Evolutionary conservation across 371 early-diverging fungal species (phyloP).

Genomic region (Chytridiales sp.): DNA sequence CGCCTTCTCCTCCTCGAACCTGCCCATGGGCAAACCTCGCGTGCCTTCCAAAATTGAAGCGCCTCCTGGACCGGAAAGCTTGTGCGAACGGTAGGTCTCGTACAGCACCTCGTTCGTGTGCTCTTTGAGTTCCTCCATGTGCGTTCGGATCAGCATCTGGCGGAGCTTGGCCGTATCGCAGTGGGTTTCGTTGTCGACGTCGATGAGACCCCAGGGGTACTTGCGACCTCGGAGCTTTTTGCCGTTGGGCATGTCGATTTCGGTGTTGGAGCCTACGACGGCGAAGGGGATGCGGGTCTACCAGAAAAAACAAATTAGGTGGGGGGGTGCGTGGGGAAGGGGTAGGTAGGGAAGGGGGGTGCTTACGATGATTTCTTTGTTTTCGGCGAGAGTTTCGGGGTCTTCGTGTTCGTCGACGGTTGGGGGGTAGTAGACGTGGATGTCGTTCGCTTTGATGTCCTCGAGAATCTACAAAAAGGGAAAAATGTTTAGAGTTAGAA

Average conservation of each 20-base stretch:
- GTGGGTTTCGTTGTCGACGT: slow-evolving; percentile 68
- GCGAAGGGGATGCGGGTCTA: slow-evolving; percentile 93
- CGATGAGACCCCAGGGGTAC: slow-evolving; percentile 67
- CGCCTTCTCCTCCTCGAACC: slow-evolving; percentile 89
- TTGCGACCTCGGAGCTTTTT: slow-evolving; percentile 80
- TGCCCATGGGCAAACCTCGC: slow-evolving; percentile 41
- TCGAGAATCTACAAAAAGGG: slow-evolving; percentile 61
- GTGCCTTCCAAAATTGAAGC: slow-evolving; percentile 9
- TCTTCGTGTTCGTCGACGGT: slow-evolving; percentile 88
- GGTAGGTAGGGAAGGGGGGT: neutral
- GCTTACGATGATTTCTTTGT: slow-evolving; percentile 82
- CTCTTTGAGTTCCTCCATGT: slow-evolving; percentile 50
- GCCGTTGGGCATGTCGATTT: slow-evolving; percentile 74
- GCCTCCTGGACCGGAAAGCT: slow-evolving; percentile 30
- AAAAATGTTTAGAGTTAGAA: neutral
- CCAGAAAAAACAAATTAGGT: neutral
- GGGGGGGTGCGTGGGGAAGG: neutral
- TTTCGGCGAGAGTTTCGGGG: slow-evolving; percentile 88
- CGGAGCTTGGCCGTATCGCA: slow-evolving; percentile 93
- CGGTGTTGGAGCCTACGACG: slow-evolving; percentile 90
- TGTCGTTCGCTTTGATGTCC: slow-evolving; percentile 89
- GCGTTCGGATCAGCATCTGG: slow-evolving; percentile 46
- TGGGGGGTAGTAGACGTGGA: slow-evolving; percentile 88
- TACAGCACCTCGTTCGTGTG: slow-evolving; percentile 46
- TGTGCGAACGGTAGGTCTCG: slow-evolving; percentile 42